Base-by-base conservation (phyloP, 108 stramenopile genomes). In the Nitzschia putrida region DNA sequence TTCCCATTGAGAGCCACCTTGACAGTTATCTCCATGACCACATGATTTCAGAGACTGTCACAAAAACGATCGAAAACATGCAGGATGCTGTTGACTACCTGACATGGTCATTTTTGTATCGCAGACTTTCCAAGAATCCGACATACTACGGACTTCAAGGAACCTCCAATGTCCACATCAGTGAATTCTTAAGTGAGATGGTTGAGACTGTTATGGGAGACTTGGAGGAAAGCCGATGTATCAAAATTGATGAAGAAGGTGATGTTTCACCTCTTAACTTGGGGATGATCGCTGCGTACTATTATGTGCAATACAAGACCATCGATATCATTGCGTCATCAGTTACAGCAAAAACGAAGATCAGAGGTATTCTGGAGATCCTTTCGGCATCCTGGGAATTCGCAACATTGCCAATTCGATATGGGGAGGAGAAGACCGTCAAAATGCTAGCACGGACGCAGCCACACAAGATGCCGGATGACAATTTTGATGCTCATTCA, bases 231-330 rank as follows among this genome's bases (percentile, higher is more conserved):
- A 94, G 93, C 61, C 85, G 94, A 51, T 96, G 95, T 61, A 79
- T 96, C 21, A 86, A 89, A 34, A 83, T 97, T 57, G 86, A 86
- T 25, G 96, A 98, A 55, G 99, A 98, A 45, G 92, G 94, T 37
- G 92, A 97, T 57, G 81, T 98, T 26, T 78, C 90, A 24, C 89
- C 98, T 0, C 79, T 99, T 64, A 99, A 99, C 82, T 80, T 99
- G 55, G 99, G 99, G 26, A 98, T 98, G 97, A 96, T 99, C 71
- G 97, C 98, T 24, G 92, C 97, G 8, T 98, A 98, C 86, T 99
- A 98, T 80, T 93, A 95, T 71, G 74, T 97, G 18, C 92, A 91
- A 71, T 97, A 98, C 88, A 89, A 91, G 66, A 99, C 98, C 12
- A 90, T 99, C 64, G 98, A 98, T 71, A 86, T 99, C 25, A 93